Base-by-base conservation (phyloP, 2,329 filamentous ascomycete genomes). In the Aspergillus floridensis region DNA sequence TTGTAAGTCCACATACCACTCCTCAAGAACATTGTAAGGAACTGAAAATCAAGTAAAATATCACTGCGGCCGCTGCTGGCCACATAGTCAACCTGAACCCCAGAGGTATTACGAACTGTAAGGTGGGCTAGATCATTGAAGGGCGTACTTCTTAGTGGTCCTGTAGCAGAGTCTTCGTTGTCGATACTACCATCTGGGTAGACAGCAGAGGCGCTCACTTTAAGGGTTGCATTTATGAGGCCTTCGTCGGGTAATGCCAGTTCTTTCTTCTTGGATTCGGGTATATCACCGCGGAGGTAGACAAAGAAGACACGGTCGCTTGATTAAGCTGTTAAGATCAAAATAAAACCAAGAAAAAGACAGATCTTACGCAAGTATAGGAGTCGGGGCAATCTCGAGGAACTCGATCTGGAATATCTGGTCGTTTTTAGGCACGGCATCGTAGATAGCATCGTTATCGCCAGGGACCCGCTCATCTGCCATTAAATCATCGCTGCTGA, bases 1-100 rank as follows among this genome's bases (percentile, higher is more conserved):
- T 59, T 59, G 19, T 50, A 62, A 48, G 61, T 59, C 61, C 59
- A 63, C 57, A 59, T 56, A 47, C 61, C 61, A 22, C 54, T 61
- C 41, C 21, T 61, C 48, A 59, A 51, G 50, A 53, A 63, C 24
- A 63, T 58, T 49, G 57, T 50, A 58, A 29, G 57, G 58, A 59
- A 35, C 49, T 63, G 57, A 21, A 59, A 63, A 58, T 61, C 59
- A 32, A 61, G 53, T 49, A 58, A 54, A 11, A 63, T 51, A 2
- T 63, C 54, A 41, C 54, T 61, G 47, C 51, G 29, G 51, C 12
- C 57, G 59, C 57, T 61, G 48, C 59, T 61, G 56, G 57, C 47
- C 11, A 63, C 14, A 48, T 63, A 59, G 44, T 59, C 48, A 26
- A 61, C 50, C 57, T 61, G 51, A 56, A 32, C 21, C 22, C 56